These are phyloP conservation scores for Tetrapisispora phaffii DNA, from an alignment of 805 yeast species.

Conservation along the genomic window DNA sequence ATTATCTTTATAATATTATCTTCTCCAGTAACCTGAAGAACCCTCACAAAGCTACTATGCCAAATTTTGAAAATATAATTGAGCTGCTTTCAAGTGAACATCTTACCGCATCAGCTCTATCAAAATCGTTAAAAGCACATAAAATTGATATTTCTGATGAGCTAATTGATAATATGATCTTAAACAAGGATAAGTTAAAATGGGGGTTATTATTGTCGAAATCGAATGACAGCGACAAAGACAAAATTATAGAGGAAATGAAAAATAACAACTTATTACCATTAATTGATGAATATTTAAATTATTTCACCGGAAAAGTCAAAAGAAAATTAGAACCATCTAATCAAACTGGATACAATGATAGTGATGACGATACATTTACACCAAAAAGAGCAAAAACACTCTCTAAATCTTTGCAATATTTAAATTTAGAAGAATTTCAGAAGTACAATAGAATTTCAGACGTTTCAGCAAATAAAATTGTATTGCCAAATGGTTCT, in stretches of 20 bases:
- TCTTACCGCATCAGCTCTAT: neutral
- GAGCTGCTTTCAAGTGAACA: neutral
- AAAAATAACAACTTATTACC: constrained; percentile 31
- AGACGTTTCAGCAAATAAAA: constrained; percentile 32
- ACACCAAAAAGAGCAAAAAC: neutral
- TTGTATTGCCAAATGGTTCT: constrained; percentile 75
- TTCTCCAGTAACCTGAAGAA: neutral
- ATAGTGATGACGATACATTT: neutral
- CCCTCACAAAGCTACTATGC: too few species aligned
- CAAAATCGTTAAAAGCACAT: neutral
- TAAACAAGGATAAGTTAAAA: constrained; percentile 42
- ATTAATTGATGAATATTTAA: constrained; percentile 34
- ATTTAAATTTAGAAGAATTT: constrained; percentile 1
- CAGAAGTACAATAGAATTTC: neutral
- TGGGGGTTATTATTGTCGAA: constrained; percentile 39
- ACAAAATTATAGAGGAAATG: constrained; percentile 36
- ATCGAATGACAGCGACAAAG: constrained; percentile 32
- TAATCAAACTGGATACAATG: neutral
- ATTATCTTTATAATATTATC: neutral
- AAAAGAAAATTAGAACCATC: neutral
- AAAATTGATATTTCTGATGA: neutral
- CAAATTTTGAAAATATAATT: neutral
- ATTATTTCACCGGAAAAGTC: neutral
- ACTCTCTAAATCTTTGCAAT: constrained; percentile 13
- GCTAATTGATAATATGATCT: constrained; percentile 29